Percentiles rank a stretch among this genome's conserved stretches.
Conservation (phyloP, 2,329 filamentous ascomycete genomes). For the Cordyceps farinosa region DNA sequence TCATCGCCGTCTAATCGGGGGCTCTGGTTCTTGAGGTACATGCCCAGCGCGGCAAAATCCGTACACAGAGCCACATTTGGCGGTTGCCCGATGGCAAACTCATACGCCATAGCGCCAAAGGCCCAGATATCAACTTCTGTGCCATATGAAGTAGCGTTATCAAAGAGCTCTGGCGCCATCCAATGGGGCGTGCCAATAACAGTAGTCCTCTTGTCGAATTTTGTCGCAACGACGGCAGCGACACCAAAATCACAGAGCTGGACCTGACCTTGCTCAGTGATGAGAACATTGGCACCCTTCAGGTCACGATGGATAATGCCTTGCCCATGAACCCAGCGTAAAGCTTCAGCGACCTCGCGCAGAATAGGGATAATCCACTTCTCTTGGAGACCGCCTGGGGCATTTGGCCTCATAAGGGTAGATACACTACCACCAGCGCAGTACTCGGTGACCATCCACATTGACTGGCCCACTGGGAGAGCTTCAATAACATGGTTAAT, state of each 20-base stretch:
- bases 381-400: constrained; percentile 62
- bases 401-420: constrained; percentile 66
- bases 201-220: constrained; percentile 72
- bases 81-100: constrained; percentile 74
- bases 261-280: constrained; percentile 71
- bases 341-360: constrained; percentile 62
- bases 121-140: constrained; percentile 81
- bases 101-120: constrained; percentile 75
- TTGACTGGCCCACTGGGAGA: constrained; percentile 69
- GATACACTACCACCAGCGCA: constrained; percentile 80
- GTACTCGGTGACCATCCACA: constrained; percentile 88
- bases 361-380: constrained; percentile 67
- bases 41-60: constrained; percentile 48
- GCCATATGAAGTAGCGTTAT: constrained; percentile 61
- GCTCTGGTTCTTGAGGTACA: constrained; percentile 56
- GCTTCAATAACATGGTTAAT: constrained; percentile 81
- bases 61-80: constrained; percentile 60
- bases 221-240: constrained; percentile 71
- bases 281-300: constrained; percentile 75
- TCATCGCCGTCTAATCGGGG: constrained; percentile 66
- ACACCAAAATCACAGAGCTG: constrained; percentile 86
- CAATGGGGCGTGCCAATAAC: constrained; percentile 81
- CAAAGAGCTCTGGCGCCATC: constrained; percentile 80
- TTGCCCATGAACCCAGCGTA: constrained; percentile 64
- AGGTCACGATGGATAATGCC: constrained; percentile 70